phyloP scores from a whole-genome alignment of 2,329 filamentous ascomycete species.

The Cadophora luteo-olivacea region DNA sequence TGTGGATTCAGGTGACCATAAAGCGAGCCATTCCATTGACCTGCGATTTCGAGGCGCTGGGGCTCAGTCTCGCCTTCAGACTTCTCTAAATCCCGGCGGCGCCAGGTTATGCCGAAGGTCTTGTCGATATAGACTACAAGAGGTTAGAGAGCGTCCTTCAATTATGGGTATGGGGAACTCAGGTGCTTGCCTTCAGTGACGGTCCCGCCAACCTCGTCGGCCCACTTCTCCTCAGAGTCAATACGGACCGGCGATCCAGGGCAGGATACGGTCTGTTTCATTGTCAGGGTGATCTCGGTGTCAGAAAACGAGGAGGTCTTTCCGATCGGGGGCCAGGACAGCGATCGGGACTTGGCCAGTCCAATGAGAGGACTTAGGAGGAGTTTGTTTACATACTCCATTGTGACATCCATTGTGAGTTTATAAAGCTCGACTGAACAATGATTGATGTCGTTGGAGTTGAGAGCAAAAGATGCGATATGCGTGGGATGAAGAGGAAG shows the following conservation, averaged over 20 bases:
- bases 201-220: constrained; percentile 29
- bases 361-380: constrained; percentile 7
- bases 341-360: not conserved
- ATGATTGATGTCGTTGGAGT: not conserved
- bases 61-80: not conserved
- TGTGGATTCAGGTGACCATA: not conserved
- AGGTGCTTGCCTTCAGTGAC: constrained; percentile 17
- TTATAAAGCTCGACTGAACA: not conserved
- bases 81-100: not conserved
- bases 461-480: not conserved
- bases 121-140: not conserved
- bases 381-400: constrained; percentile 10
- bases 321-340: not conserved
- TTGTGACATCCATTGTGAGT: not conserved
- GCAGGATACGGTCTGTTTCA: not conserved
- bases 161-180: not conserved
- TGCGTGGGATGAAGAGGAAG: not conserved
- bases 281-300: not conserved
- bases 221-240: constrained; percentile 19
- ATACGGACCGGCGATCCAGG: not conserved
- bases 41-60: not conserved
- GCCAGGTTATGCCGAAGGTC: not conserved
- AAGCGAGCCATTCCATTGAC: not conserved
- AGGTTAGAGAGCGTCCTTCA: not conserved
- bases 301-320: not conserved